Conservation (phyloP, 768 basidiomycete species). For the Xerocomellus dryophilus region DNA sequence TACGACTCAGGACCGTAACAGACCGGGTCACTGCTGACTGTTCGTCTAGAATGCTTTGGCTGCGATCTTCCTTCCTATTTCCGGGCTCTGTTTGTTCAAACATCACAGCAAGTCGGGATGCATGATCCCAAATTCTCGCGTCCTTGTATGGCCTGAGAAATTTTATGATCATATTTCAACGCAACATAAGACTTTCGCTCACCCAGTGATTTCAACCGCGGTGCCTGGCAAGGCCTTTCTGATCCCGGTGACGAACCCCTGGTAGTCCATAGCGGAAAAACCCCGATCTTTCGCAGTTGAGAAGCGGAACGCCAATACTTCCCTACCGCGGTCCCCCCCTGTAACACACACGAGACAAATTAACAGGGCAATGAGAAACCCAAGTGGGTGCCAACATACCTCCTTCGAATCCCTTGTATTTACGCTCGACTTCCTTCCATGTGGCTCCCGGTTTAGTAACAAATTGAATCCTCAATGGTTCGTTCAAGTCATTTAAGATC, state of each 20-base stretch:
- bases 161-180: not conserved
- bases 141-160: constrained; percentile 18
- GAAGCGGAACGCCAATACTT: constrained; percentile 20
- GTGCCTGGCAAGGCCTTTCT: not conserved
- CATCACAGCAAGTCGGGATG: constrained; percentile 12
- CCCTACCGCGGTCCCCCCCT: constrained; percentile 16
- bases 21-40: constrained; percentile 6
- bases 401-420: constrained; percentile 21
- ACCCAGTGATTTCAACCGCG: constrained; percentile 13
- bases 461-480: constrained; percentile 22
- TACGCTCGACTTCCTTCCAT: constrained; percentile 10
- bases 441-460: not conserved
- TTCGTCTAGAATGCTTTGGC: not conserved
- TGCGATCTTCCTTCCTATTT: not conserved
- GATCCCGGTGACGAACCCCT: constrained; percentile 15
- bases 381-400: constrained; percentile 17
- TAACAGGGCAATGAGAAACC: not conserved
- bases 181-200: constrained; percentile 1
- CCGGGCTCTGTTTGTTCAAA: constrained; percentile 6
- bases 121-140: constrained; percentile 15
- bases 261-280: constrained; percentile 24
- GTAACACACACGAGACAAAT: not conserved
- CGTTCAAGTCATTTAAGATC: constrained; percentile 19
- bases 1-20: constrained; percentile 17
- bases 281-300: constrained; percentile 16